Evolutionary conservation across 768 basidiomycete species (phyloP), one percentile per base, ranked within the genome.

Genomic region (Auricularia cornea): DNA sequence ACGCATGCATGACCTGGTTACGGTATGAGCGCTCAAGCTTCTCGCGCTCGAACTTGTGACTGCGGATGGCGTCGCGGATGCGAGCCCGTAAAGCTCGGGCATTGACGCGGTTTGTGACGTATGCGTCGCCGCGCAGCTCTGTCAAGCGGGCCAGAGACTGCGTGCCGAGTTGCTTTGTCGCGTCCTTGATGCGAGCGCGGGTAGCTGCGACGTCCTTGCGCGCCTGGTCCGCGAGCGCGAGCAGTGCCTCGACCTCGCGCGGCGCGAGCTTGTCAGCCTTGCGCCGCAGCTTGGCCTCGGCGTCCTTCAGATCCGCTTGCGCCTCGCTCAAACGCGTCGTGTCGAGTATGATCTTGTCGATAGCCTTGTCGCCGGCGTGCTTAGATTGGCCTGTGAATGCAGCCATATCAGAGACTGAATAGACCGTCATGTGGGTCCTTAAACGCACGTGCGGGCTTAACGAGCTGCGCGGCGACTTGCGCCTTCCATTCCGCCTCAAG

Each of bases 1-100:
- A 60, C 59, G 32, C n/a, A 60, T 31, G 23, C n/a, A 60, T n/a
- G n/a, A 41, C 33, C 32, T 35, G 59, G 11, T 29, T 16, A 5
- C 59, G 31, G 20, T 35, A 60, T 3, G 16, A 14, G 8, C 40
- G 3, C n/a, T 60, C 40, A 5, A 60, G 33, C 59, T 38, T 32
- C 23, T 26, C 32, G 31, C 32, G 59, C 33, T 60, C 59, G 59
- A 60, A 60, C n/a, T 60, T 60, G 59, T 41, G 31, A 4, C n/a
- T 29, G 3, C 23, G 31, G 3, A 60, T 3, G 3, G 33, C 16
- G 11, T 12, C n/a, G 10, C 32, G 40, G n/a, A 60, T 35, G 26
- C 26, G 11, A 20, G n/a, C 3, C 11, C 40, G 32, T 31, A 60
- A 8, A 3, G 59, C 59, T 3, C 32, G 59, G 3, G 59, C 59